Evolutionary conservation across 1,284 basidiomycete species (phyloP).

Genomic region (Melampsora larici-populina): DNA sequence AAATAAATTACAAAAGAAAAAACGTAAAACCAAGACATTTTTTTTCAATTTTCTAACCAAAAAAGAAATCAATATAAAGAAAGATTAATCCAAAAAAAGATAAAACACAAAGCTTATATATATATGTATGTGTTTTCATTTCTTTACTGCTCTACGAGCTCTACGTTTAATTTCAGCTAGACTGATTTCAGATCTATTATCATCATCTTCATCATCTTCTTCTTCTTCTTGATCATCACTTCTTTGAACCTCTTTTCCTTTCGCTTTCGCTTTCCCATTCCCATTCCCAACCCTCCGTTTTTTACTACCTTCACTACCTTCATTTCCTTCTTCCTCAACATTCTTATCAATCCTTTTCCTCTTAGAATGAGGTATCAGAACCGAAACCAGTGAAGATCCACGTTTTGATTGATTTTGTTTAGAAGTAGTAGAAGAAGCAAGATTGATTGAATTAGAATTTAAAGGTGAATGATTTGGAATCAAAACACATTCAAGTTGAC

Average conservation of each 20-base stretch:
- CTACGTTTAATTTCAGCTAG: constrained; percentile 29
- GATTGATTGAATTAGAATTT: not conserved
- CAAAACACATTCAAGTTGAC: not conserved
- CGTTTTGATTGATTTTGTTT: no score
- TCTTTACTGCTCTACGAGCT: not conserved
- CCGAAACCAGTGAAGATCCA: constrained; percentile 20
- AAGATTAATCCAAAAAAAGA: not conserved
- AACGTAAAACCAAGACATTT: no score
- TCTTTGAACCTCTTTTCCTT: no score
- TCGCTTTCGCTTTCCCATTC: no score
- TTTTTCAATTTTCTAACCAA: no score
- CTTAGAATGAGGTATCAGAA: constrained; percentile 20
- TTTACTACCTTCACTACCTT: not conserved
- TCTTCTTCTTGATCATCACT: constrained; percentile 7
- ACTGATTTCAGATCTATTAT: constrained; percentile 28
- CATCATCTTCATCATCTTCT: constrained; percentile 14
- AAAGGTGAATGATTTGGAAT: not conserved
- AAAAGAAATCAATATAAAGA: not conserved
- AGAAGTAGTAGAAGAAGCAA: not conserved
- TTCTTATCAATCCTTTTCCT: constrained; percentile 10
- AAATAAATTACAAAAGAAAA: no score
- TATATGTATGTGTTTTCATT: not conserved
- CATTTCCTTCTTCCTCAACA: not conserved
- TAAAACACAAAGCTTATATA: not conserved
- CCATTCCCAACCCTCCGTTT: no score